These are phyloP conservation scores for Cornus kousa DNA, from an alignment of 148 eudicot species.

Conservation along the genomic window DNA sequence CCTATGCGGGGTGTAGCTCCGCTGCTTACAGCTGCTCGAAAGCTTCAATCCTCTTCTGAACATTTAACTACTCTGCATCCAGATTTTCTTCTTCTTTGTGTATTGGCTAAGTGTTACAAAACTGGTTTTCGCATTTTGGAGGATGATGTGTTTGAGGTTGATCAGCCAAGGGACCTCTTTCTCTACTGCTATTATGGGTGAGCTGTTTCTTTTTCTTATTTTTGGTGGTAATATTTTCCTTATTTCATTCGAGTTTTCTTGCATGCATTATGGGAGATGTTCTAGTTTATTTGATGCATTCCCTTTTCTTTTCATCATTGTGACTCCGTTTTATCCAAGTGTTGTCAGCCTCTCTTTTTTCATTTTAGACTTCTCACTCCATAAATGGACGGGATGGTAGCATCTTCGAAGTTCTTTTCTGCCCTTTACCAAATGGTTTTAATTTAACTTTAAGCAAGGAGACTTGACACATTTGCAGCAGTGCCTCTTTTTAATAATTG, in stretches of 20 bases:
- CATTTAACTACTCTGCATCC: conserved; percentile 84
- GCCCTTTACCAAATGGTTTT: too few relatives aligned
- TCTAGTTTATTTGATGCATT: not conserved
- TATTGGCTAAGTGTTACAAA: conserved; percentile 81
- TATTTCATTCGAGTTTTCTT: not conserved
- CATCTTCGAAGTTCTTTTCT: not conserved
- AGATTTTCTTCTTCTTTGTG: conserved; percentile 81
- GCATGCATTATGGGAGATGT: not conserved
- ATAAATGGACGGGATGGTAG: not conserved
- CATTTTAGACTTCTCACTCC: not conserved
- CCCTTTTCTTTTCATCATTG: not conserved
- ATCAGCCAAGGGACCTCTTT: conserved; percentile 81
- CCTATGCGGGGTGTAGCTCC: conserved; percentile 87
- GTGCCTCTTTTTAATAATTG: too few relatives aligned
- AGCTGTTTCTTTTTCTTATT: conserved; percentile 19
- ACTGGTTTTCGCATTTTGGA: conserved; percentile 59
- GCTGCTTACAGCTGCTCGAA: conserved; percentile 65
- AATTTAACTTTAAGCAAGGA: too few relatives aligned
- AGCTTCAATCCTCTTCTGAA: conserved; percentile 67
- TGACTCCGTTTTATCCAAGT: not conserved
- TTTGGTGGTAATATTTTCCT: not conserved
- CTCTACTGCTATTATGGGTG: conserved; percentile 94
- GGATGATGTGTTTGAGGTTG: conserved; percentile 83
- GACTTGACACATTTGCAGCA: too few relatives aligned
- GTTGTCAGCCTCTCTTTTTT: not conserved